Conservation (phyloP, 2,329 filamentous ascomycete genomes). For the Chaetomium sp. region DNA sequence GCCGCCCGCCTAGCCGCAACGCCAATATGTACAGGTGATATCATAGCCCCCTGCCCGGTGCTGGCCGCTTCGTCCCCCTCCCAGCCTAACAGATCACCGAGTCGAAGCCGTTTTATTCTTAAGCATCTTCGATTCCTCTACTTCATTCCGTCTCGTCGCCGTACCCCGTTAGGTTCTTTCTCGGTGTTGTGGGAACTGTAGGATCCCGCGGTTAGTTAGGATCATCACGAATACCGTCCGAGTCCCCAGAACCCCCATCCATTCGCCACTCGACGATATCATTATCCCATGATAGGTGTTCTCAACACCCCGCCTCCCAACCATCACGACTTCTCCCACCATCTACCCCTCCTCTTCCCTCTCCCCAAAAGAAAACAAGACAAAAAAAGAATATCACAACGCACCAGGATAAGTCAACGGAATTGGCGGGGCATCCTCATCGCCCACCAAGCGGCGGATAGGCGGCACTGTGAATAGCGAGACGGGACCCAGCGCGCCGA, state of each 20-base stretch:
- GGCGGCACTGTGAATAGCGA: constrained; percentile 66
- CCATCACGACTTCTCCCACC: not conserved
- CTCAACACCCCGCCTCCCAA: too few relatives aligned
- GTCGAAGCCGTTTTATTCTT: not conserved
- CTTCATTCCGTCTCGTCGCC: constrained; percentile 43
- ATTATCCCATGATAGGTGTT: too few relatives aligned
- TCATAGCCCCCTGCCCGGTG: not conserved
- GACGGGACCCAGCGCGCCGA: constrained; percentile 68
- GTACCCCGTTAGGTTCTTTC: constrained; percentile 55
- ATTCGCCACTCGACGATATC: too few relatives aligned
- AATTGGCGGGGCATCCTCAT: constrained; percentile 63
- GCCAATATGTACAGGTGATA: constrained; percentile 17
- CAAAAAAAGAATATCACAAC: constrained; percentile 32
- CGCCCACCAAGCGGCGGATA: constrained; percentile 65
- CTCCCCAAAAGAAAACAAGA: not conserved
- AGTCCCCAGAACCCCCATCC: too few relatives aligned
- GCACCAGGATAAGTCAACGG: constrained; percentile 90
- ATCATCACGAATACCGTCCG: too few relatives aligned
- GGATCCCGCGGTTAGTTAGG: not conserved
- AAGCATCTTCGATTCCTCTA: not conserved
- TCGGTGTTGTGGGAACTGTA: constrained; percentile 51
- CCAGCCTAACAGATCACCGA: not conserved
- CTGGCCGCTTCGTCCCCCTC: not conserved
- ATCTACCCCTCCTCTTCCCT: not conserved
- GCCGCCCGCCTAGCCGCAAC: constrained; percentile 2